Evolutionary conservation across 2,329 filamentous ascomycete genomes (phyloP).

Genomic region (Alternaria incomplexa): DNA sequence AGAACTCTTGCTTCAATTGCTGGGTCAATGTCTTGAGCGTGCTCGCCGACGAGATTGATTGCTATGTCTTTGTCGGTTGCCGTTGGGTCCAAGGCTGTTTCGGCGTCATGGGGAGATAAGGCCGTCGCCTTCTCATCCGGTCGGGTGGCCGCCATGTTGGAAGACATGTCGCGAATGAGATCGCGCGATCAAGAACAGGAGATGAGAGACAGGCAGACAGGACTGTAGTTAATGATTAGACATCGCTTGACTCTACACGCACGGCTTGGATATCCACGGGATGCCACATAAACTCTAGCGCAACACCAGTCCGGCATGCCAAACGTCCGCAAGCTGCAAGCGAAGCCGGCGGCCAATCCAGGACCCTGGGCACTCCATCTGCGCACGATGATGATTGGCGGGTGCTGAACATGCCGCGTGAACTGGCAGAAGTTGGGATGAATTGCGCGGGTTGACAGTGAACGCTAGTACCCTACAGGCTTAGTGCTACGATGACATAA

Average conservation of each 20-base stretch:
- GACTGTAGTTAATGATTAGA: not conserved
- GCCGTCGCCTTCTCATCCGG: conserved; percentile 20
- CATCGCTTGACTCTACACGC: conserved; percentile 16
- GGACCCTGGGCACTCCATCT: not conserved
- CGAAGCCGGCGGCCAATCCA: not conserved
- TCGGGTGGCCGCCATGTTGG: not conserved
- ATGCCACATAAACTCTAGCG: conserved; percentile 25
- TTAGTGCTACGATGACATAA: not conserved
- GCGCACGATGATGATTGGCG: not conserved
- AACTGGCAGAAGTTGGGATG: conserved; percentile 3
- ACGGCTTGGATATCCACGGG: conserved; percentile 18
- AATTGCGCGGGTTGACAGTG: not conserved
- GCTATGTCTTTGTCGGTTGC: conserved; percentile 61
- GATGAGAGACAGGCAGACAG: not conserved
- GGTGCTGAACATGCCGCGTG: conserved; percentile 1
- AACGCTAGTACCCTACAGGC: not conserved
- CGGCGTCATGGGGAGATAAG: conserved; percentile 17
- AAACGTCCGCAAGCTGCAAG: conserved; percentile 1
- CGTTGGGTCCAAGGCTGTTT: conserved; percentile 22
- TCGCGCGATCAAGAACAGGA: not conserved
- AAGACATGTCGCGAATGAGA: not conserved
- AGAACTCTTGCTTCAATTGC: conserved; percentile 62
- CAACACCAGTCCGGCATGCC: conserved; percentile 3
- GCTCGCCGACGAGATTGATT: conserved; percentile 65
- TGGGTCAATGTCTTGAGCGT: conserved; percentile 61